Percentiles rank a stretch among this genome's conserved stretches.
Evolutionary conservation across 2,329 filamentous ascomycete species (phyloP).

Genomic region (Allantophomopsis cytisporea): DNA sequence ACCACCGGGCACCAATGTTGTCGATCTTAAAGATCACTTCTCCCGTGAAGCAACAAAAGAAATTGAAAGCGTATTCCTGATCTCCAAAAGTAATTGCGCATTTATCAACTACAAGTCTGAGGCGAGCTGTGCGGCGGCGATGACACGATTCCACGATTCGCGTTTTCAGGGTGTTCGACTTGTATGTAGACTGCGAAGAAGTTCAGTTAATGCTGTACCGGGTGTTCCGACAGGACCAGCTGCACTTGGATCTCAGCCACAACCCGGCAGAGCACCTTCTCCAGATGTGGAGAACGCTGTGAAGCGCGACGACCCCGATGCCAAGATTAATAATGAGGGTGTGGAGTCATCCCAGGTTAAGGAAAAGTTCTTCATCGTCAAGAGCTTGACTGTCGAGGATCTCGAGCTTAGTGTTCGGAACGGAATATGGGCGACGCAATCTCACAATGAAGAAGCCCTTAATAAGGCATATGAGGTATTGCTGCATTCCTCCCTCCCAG

Average conservation of each 20-base stretch:
- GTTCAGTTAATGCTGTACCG: slow-evolving; percentile 22
- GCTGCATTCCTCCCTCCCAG: neutral
- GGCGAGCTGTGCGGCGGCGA: slow-evolving; percentile 57
- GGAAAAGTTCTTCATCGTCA: slow-evolving; percentile 83
- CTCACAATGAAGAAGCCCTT: slow-evolving; percentile 76
- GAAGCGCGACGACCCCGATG: slow-evolving; percentile 4
- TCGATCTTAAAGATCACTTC: slow-evolving; percentile 82
- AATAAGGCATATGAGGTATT: slow-evolving; percentile 73
- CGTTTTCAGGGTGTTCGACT: slow-evolving; percentile 75
- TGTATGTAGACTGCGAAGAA: slow-evolving; percentile 67
- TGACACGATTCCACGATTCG: slow-evolving; percentile 80
- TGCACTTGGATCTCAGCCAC: slow-evolving; percentile 10
- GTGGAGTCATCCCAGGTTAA: slow-evolving; percentile 17
- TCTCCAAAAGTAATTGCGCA: slow-evolving; percentile 93
- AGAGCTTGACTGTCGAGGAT: slow-evolving; percentile 84
- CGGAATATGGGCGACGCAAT: slow-evolving; percentile 86
- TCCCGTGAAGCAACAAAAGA: slow-evolving; percentile 61
- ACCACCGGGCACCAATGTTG: slow-evolving; percentile 68
- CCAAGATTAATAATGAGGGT: slow-evolving; percentile 1
- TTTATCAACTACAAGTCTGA: slow-evolving; percentile 93
- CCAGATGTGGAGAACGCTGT: slow-evolving; percentile 19
- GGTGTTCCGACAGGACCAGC: slow-evolving; percentile 16
- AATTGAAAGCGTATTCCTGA: slow-evolving; percentile 82
- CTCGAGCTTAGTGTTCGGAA: slow-evolving; percentile 79
- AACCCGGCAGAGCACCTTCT: slow-evolving; percentile 9